These are phyloP conservation scores for Malassezia cuniculi DNA, from an alignment of 1,284 basidiomycete genomes.

Conservation along the genomic window DNA sequence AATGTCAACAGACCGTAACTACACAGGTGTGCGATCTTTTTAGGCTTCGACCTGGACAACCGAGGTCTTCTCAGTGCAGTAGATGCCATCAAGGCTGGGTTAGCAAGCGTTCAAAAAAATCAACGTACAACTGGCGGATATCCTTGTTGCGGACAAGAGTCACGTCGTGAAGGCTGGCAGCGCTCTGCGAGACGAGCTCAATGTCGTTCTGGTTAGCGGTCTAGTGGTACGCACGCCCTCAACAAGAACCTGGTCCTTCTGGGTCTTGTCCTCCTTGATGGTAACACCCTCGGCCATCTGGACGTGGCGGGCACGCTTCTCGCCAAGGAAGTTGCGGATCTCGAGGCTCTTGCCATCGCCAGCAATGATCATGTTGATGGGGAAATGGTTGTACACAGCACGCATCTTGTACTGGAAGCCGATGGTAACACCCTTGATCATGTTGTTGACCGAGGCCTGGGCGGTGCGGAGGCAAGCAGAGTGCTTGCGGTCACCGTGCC, in stretches of 20 bases:
- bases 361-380: constrained; percentile 97
- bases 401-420: constrained; percentile 91
- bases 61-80: constrained; percentile 67
- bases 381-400: constrained; percentile 97
- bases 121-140: constrained; percentile 47
- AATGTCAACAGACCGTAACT: constrained; percentile 13
- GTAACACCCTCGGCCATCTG: constrained; percentile 80
- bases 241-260: constrained; percentile 60
- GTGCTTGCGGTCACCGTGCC: constrained; percentile 97
- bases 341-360: constrained; percentile 66
- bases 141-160: constrained; percentile 48
- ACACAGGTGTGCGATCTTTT: constrained; percentile 40
- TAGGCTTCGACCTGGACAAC: constrained; percentile 52
- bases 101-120: background rate
- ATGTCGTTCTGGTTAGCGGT: constrained; percentile 49
- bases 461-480: constrained; percentile 95
- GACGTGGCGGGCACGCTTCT: constrained; percentile 81
- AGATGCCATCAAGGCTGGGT: constrained; percentile 53
- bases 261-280: constrained; percentile 75
- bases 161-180: constrained; percentile 41
- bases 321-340: constrained; percentile 96
- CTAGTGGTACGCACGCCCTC: constrained; percentile 26
- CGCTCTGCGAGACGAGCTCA: constrained; percentile 44
- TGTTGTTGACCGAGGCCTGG: constrained; percentile 85
- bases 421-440: constrained; percentile 75